Evolutionary conservation across 2,329 filamentous ascomycete species (phyloP).

Genomic region (Botrytis squamosa): DNA sequence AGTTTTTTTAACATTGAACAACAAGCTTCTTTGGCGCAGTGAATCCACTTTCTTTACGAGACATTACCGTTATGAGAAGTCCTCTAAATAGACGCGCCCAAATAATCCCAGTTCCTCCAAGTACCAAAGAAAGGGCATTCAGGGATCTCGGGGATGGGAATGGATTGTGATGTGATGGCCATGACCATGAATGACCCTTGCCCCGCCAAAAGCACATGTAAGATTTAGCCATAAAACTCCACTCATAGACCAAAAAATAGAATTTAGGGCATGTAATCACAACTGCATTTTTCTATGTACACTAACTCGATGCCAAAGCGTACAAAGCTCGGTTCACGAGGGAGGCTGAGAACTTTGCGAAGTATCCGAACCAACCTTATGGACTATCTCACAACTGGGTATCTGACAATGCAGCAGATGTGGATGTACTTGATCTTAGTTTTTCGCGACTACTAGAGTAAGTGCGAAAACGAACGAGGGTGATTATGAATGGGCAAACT

Average conservation of each 20-base stretch:
- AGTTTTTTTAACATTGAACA: background rate
- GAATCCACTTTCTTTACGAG: background rate
- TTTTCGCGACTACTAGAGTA: background rate
- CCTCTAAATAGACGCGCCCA: background rate
- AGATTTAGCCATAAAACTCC: background rate
- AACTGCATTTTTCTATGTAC: background rate
- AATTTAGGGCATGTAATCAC: background rate
- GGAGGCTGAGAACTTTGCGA: slow-evolving; percentile 4
- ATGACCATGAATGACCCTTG: slow-evolving; percentile 7
- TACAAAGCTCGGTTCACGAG: background rate
- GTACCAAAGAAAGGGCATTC: background rate
- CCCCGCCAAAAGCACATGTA: slow-evolving; percentile 14
- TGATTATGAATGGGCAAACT: background rate
- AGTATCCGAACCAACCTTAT: background rate
- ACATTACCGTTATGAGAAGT: background rate
- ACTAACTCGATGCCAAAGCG: background rate
- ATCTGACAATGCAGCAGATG: slow-evolving; percentile 3
- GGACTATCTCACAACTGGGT: background rate
- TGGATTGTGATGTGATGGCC: background rate
- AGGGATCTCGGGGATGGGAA: slow-evolving; percentile 2
- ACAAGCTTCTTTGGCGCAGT: background rate
- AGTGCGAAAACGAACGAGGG: background rate
- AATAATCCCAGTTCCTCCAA: background rate
- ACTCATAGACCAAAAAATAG: slow-evolving; percentile 7
- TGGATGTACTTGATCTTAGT: background rate